Percentiles rank a stretch among this genome's conserved stretches.
These are phyloP conservation scores for Usnea hakonensis DNA, from an alignment of 495 filamentous ascomycete genomes.

Conservation along the genomic window DNA sequence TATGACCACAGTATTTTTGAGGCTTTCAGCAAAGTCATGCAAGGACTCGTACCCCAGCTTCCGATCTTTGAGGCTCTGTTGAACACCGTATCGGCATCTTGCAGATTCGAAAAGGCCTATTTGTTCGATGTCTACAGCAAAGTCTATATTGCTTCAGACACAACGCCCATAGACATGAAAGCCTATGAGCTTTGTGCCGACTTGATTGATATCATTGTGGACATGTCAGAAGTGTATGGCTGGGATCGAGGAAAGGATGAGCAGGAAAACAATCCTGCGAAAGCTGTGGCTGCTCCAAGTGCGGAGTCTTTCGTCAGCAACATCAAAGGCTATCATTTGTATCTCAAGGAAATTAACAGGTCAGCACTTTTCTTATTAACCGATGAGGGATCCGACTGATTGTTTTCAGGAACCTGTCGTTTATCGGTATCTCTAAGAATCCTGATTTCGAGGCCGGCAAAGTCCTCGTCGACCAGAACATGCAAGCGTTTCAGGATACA, in stretches of 20 bases:
- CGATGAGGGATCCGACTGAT: neutral
- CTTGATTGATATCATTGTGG: slow-evolving; percentile 95
- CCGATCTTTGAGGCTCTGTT: slow-evolving; percentile 86
- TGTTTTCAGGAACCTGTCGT: slow-evolving; percentile 47
- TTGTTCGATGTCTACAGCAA: slow-evolving; percentile 94
- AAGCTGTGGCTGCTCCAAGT: slow-evolving; percentile 64
- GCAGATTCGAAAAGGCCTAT: slow-evolving; percentile 94
- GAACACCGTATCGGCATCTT: slow-evolving; percentile 79
- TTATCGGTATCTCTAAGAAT: slow-evolving; percentile 70
- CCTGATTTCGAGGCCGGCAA: slow-evolving; percentile 48
- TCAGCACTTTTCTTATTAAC: slow-evolving; percentile 33
- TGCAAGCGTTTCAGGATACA: slow-evolving; percentile 52
- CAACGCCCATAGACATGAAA: slow-evolving; percentile 80
- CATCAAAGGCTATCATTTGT: slow-evolving; percentile 57
- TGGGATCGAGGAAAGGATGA: slow-evolving; percentile 55
- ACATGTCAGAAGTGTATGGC: slow-evolving; percentile 90
- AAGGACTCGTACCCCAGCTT: slow-evolving; percentile 89
- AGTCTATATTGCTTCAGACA: slow-evolving; percentile 96
- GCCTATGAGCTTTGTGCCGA: slow-evolving; percentile 97
- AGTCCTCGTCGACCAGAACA: slow-evolving; percentile 54
- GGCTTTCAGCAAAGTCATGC: slow-evolving; percentile 94
- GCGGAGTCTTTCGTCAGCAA: slow-evolving; percentile 29
- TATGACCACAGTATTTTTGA: slow-evolving; percentile 98
- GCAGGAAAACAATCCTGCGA: slow-evolving; percentile 51
- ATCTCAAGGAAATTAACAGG: slow-evolving; percentile 86